A percentile compares a stretch with the other conserved stretches of the same genome.
Evolutionary conservation across 2,329 filamentous ascomycete genomes (phyloP).

Genomic region (Pestalotiopsis sp.): DNA sequence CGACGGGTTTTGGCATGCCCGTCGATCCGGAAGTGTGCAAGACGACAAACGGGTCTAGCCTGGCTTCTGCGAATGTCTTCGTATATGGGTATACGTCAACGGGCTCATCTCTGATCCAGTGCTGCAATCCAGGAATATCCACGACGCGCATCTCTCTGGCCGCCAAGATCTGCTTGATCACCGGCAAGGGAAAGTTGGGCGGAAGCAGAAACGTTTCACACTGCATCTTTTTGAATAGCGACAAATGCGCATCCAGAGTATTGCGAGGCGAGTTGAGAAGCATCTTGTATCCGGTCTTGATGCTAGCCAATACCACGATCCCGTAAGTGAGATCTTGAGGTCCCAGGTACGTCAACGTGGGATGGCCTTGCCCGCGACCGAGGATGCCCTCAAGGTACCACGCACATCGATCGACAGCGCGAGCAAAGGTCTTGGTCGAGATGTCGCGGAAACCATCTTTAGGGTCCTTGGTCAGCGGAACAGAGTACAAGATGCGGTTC

Average conservation of each 20-base stretch:
- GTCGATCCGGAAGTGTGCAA: conserved; percentile 43
- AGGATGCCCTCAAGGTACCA: conserved; percentile 35
- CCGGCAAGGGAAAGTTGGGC: conserved; percentile 19
- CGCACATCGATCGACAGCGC: conserved; percentile 25
- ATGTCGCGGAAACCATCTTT: conserved; percentile 26
- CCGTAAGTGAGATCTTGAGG: conserved; percentile 30
- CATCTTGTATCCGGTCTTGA: conserved; percentile 25
- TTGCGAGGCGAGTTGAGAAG: conserved; percentile 19
- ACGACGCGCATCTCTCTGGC: conserved; percentile 23
- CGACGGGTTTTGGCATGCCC: conserved; percentile 16
- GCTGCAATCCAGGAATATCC: conserved; percentile 5
- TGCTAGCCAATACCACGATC: not conserved
- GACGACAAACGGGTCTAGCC: conserved; percentile 31
- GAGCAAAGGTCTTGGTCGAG: conserved; percentile 17
- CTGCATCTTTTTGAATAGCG: conserved; percentile 13
- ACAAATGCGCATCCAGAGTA: not conserved
- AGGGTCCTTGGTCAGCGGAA: conserved; percentile 22
- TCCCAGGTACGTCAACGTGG: conserved; percentile 37
- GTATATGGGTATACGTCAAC: conserved; percentile 30
- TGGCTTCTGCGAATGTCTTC: conserved; percentile 34
- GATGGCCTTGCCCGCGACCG: conserved; percentile 29
- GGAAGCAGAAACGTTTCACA: conserved; percentile 29
- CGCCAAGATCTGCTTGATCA: conserved; percentile 28
- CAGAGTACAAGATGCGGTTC: conserved; percentile 24
- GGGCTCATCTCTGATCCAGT: conserved; percentile 17